Evolutionary conservation across 2,329 filamentous ascomycete species (phyloP), one percentile per base, ranked within the genome.

Genomic region (Aspergillus hiratsukae): DNA sequence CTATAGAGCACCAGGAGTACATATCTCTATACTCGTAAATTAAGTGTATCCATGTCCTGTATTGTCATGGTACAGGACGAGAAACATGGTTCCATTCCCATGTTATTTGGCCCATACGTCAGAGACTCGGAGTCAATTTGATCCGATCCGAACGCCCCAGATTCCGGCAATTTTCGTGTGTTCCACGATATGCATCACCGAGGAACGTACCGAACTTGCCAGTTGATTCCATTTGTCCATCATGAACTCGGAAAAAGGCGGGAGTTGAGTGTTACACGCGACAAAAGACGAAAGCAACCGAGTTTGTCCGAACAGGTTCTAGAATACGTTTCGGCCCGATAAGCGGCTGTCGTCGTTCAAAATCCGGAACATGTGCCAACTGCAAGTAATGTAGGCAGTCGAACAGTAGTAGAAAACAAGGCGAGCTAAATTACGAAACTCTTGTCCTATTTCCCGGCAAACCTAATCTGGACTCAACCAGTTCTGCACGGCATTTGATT

Each of bases 211-310:
- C 60, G 58, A 57, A 53, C 57, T 54, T 50, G 21, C 6, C 21
- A 11, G 17, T 21, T 27, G 19, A 46, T 23, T 48, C 56, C 56
- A 52, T 41, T 51, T 49, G 51, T 49, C 56, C 49, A 49, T 60
- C 41, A 25, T 48, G 35, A 21, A 27, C 37, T 71, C 69, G 70
- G 70, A 58, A 70, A 72, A 72, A 71, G 67, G 68, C 69, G 69
- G 69, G 60, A 60, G 54, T 51, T 53, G 54, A 59, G 56, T 51
- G 43, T 54, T 28, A 19, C 51, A 51, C 57, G 64, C 66, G 61
- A 61, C 48, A 62, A 64, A 59, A 58, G 49, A 14, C 50, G 53
- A 55, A 41, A 49, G 21, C 17, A 29, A 29, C 51, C 31, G 43
- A 29, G 52, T 40, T 58, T 51, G 50, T 48, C 28, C 37, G 37